A percentile compares a stretch with the other conserved stretches of the same genome.
Evolutionary conservation across 1,284 basidiomycete genomes (phyloP).

Genomic region (Ganoderma multipileum): DNA sequence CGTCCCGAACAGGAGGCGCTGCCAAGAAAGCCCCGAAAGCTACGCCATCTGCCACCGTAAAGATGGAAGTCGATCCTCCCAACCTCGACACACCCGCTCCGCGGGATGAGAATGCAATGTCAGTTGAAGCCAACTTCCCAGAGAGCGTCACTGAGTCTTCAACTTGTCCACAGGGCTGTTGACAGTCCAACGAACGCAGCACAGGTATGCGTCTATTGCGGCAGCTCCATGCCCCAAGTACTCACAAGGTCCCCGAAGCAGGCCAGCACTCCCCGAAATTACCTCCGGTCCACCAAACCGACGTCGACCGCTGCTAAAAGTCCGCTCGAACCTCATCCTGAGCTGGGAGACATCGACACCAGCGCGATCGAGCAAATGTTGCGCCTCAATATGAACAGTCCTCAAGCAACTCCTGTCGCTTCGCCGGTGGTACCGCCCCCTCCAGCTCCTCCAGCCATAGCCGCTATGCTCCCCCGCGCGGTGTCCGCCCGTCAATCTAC

Average conservation of each 20-base stretch:
- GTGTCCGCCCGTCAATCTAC: background rate
- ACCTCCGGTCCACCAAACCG: background rate
- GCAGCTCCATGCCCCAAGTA: no score
- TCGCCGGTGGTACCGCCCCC: slow-evolving; percentile 1
- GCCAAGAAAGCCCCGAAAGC: background rate
- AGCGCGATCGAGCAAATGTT: background rate
- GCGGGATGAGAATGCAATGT: slow-evolving; percentile 13
- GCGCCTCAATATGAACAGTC: background rate
- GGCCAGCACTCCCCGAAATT: background rate
- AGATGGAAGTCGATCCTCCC: slow-evolving; percentile 18
- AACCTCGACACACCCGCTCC: background rate
- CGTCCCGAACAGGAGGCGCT: background rate
- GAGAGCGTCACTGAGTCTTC: background rate
- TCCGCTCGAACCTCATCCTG: background rate
- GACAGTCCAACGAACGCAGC: background rate
- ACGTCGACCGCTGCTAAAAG: background rate
- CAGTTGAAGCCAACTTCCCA: background rate
- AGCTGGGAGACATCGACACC: slow-evolving; percentile 1
- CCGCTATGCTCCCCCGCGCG: background rate
- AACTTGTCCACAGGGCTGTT: background rate
- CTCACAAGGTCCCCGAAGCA: background rate
- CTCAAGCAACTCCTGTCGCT: background rate
- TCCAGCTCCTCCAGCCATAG: slow-evolving; percentile 7
- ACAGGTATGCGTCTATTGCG: background rate
- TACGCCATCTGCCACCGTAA: background rate